Conservation (phyloP, 2,329 filamentous ascomycete genomes). For the Alternaria arbusti region DNA sequence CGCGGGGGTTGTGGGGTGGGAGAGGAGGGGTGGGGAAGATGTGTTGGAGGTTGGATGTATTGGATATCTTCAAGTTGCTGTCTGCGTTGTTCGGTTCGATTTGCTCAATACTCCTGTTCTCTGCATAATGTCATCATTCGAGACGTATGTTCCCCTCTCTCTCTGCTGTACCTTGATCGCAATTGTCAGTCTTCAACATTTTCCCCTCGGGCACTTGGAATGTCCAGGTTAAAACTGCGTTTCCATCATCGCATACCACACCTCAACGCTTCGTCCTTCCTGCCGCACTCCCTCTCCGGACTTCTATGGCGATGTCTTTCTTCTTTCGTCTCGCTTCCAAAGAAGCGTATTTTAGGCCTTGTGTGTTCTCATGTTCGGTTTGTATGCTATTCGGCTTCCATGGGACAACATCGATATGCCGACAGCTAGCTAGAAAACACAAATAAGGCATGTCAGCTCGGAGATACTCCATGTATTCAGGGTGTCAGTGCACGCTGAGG, state of each 20-base stretch:
- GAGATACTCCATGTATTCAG: too few relatives aligned
- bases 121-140: neutral
- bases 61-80: neutral
- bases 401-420: fast-evolving
- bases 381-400: neutral
- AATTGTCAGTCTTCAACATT: neutral
- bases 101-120: neutral
- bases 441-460: neutral
- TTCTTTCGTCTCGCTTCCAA: neutral
- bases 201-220: fast-evolving
- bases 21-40: neutral
- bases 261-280: neutral
- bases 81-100: neutral
- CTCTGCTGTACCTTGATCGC: neutral
- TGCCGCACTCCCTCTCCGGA: neutral
- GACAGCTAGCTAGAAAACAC: neutral
- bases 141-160: neutral
- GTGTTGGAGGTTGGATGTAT: neutral
- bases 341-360: neutral
- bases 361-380: neutral
- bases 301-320: neutral
- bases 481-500: too few relatives aligned
- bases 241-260: neutral
- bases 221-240: neutral
- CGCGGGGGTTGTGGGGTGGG: neutral